Evolutionary conservation across 345 rosid species (phyloP).

Genomic region (Bruguiera gymnorhiza): DNA sequence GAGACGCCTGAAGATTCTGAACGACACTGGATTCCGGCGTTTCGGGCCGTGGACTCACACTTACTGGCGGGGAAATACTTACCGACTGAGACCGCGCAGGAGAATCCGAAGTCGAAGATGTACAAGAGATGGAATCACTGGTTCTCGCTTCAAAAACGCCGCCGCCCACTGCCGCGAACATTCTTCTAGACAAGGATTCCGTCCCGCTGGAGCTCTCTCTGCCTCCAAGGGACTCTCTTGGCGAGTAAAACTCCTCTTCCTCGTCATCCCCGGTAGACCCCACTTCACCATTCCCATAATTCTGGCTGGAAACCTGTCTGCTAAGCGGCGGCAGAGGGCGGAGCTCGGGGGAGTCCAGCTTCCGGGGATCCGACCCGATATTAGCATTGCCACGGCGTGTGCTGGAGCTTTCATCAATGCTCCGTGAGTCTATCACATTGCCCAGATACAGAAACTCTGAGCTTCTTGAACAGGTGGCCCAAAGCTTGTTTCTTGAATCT

Average conservation of each 20-base stretch:
- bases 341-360: conserved; percentile 88
- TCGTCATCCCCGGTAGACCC: conserved; percentile 58
- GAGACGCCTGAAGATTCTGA: conserved; percentile 21
- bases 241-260: conserved; percentile 90
- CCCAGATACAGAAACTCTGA: conserved; percentile 92
- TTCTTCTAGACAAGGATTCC: conserved; percentile 73
- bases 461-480: conserved; percentile 38
- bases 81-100: conserved; percentile 73
- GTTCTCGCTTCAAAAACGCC: conserved; percentile 39
- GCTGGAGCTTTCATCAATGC: conserved; percentile 34
- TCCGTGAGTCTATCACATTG: conserved; percentile 50
- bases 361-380: conserved; percentile 42
- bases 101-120: conserved; percentile 70
- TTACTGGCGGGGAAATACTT: conserved; percentile 78
- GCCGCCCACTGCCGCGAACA: conserved; percentile 33
- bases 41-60: conserved; percentile 55
- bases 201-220: conserved; percentile 49
- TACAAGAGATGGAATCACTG: conserved; percentile 52
- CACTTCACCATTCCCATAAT: conserved; percentile 39
- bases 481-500: conserved; percentile 28
- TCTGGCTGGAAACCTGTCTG: conserved; percentile 46
- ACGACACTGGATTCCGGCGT: conserved; percentile 33
- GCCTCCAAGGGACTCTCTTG: conserved; percentile 69
- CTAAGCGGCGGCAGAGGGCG: conserved; percentile 85
- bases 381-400: background rate